Conservation (phyloP, 2,329 filamentous ascomycete species). For the Stagonosporopsis chrysanthemi region DNA sequence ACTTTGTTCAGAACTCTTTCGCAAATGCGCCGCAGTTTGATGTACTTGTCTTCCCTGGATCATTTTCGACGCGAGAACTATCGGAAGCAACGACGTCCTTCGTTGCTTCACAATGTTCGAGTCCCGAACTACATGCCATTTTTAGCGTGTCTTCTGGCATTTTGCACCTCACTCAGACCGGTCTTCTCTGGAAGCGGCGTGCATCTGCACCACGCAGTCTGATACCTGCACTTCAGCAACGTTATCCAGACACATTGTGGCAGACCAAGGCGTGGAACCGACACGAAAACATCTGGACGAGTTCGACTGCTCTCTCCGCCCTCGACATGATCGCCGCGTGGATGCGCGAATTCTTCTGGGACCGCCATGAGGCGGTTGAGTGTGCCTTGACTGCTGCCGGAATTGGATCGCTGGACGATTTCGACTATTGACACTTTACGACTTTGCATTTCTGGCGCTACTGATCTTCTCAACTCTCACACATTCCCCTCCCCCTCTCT, state of each 20-base stretch:
- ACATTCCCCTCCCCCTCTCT: neutral
- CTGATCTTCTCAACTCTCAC: conserved; percentile 22
- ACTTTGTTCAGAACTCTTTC: conserved; percentile 43
- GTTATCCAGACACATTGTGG: conserved; percentile 42
- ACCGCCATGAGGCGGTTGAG: conserved; percentile 42
- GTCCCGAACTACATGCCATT: conserved; percentile 34
- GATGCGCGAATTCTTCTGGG: conserved; percentile 50
- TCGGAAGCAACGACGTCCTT: conserved; percentile 35
- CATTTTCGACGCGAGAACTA: conserved; percentile 34
- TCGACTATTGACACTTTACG: conserved; percentile 25
- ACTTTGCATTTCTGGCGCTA: conserved; percentile 13
- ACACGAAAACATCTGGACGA: conserved; percentile 45
- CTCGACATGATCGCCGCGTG: conserved; percentile 45
- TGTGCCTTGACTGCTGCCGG: conserved; percentile 40
- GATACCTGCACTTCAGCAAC: conserved; percentile 35
- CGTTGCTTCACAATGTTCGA: conserved; percentile 37
- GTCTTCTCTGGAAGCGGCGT: conserved; percentile 36
- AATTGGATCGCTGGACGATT: conserved; percentile 36
- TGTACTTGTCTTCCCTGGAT: conserved; percentile 46
- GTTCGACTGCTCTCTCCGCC: conserved; percentile 39
- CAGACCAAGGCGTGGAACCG: conserved; percentile 39
- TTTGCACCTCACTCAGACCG: conserved; percentile 37
- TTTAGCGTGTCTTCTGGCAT: conserved; percentile 46
- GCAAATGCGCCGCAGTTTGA: conserved; percentile 46
- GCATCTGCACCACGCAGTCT: conserved; percentile 38